phyloP scores from a whole-genome alignment of 1,284 basidiomycete genomes.

The Chalciporus sp. region DNA sequence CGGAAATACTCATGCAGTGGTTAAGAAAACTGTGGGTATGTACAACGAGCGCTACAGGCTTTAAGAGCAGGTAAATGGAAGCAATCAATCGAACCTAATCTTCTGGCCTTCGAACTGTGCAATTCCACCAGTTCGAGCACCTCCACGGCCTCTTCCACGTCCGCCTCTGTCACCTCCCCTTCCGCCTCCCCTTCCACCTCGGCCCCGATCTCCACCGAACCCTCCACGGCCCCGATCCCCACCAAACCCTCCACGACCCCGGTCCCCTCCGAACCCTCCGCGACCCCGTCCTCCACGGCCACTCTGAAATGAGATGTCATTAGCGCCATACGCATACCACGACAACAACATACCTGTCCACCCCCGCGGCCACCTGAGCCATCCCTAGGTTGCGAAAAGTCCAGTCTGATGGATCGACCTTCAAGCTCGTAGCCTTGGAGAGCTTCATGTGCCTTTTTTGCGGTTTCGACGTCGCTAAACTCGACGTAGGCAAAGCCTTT shows the following conservation, averaged over 20 bases:
- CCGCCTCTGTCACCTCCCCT: constrained; percentile 44
- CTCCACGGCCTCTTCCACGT: constrained; percentile 52
- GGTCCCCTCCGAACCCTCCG: constrained; percentile 27
- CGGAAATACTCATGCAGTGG: not conserved
- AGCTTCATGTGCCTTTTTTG: constrained; percentile 80
- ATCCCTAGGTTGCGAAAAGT: constrained; percentile 89
- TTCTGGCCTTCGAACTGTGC: constrained; percentile 79
- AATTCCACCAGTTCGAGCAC: constrained; percentile 73
- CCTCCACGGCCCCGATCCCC: constrained; percentile 42
- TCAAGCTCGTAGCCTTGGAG: constrained; percentile 80
- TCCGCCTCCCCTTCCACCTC: constrained; percentile 39
- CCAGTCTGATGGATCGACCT: constrained; percentile 82
- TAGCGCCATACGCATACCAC: constrained; percentile 18
- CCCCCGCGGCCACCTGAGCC: constrained; percentile 55
- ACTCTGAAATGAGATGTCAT: constrained; percentile 25
- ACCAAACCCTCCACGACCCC: constrained; percentile 39
- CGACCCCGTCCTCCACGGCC: constrained; percentile 39
- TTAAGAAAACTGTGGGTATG: not conserved
- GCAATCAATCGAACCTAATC: constrained; percentile 60
- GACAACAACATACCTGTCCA: constrained; percentile 38
- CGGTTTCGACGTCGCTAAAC: constrained; percentile 80
- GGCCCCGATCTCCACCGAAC: constrained; percentile 36
- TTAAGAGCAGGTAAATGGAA: not conserved
- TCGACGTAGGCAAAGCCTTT: constrained; percentile 99
- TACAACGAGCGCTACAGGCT: not conserved